Conservation (phyloP, 2,329 filamentous ascomycete genomes). For the Ceratocystis harringtonii region DNA sequence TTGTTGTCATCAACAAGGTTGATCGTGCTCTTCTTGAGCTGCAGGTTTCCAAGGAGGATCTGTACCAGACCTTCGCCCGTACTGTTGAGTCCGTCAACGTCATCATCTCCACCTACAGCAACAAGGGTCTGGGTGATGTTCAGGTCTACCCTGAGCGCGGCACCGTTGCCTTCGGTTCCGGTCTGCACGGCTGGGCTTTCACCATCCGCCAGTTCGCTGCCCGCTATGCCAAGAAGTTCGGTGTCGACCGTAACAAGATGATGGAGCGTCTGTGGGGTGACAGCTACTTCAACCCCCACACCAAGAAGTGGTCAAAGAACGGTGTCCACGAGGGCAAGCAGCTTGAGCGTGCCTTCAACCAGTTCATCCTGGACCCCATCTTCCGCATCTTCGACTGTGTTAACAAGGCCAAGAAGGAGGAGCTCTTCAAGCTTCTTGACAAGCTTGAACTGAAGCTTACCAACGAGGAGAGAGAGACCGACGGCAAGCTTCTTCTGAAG, state of each 20-base stretch:
- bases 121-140: conserved; percentile 92
- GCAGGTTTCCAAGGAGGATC: conserved; percentile 95
- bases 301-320: conserved; percentile 99
- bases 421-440: conserved; percentile 64
- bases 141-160: conserved; percentile 97
- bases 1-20: conserved; percentile 99
- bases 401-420: conserved; percentile 98
- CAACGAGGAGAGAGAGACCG: conserved; percentile 74
- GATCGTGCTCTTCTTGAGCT: conserved; percentile 98
- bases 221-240: conserved; percentile 98
- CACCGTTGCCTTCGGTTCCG: conserved; percentile 97
- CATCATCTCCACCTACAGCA: conserved; percentile 97
- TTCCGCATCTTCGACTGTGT: conserved; percentile 96
- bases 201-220: conserved; percentile 94
- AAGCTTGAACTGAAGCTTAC: conserved; percentile 94
- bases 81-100: conserved; percentile 99
- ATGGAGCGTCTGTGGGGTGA: conserved; percentile 99
- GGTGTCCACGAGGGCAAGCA: conserved; percentile 68
- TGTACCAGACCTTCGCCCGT: conserved; percentile 99
- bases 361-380: conserved; percentile 99
- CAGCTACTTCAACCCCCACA: conserved; percentile 99
- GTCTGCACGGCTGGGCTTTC: conserved; percentile 99
- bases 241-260: conserved; percentile 99
- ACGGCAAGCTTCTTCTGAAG: conserved; percentile 97
- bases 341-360: conserved; percentile 97